Evolutionary conservation across 2,329 filamentous ascomycete species (phyloP).

Genomic region (Cladophialophora bantiana): DNA sequence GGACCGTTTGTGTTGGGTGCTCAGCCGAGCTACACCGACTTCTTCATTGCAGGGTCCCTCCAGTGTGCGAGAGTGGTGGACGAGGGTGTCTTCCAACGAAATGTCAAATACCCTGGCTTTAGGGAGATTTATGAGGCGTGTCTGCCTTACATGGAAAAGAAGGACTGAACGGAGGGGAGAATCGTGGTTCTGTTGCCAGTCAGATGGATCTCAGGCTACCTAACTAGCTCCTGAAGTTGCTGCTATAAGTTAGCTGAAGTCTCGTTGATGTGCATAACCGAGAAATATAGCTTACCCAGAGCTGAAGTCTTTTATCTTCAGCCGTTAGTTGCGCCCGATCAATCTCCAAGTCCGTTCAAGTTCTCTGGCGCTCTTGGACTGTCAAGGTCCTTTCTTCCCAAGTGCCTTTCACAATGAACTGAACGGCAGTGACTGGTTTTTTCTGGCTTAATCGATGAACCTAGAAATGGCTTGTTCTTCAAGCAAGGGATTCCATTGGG

Average conservation of each 20-base stretch:
- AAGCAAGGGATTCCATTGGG: conserved; percentile 57
- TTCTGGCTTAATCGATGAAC: conserved; percentile 50
- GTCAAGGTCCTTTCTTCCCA: not conserved
- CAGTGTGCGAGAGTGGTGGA: conserved; percentile 46
- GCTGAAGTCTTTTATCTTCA: too few species aligned
- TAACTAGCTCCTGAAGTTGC: not conserved
- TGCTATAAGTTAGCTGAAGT: not conserved
- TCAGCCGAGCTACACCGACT: conserved; percentile 49
- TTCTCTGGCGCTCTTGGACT: not conserved
- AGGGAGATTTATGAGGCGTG: conserved; percentile 36
- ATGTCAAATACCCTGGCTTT: conserved; percentile 40
- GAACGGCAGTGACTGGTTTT: conserved; percentile 41
- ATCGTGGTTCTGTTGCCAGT: too few species aligned
- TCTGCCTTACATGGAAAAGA: conserved; percentile 31
- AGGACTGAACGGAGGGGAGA: conserved; percentile 15
- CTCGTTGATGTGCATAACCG: too few species aligned
- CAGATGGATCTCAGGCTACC: too few species aligned
- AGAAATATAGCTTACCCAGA: too few species aligned
- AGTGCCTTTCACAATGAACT: not conserved
- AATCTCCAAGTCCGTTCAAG: conserved; percentile 1
- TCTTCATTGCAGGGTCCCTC: conserved; percentile 50
- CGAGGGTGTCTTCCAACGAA: conserved; percentile 44
- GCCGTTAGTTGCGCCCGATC: not conserved
- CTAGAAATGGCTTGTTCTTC: conserved; percentile 55
- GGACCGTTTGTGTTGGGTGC: conserved; percentile 52